Evolutionary conservation across 2,329 filamentous ascomycete species (phyloP), one percentile per base, ranked within the genome.

Genomic region (Neonectria magnoliae): DNA sequence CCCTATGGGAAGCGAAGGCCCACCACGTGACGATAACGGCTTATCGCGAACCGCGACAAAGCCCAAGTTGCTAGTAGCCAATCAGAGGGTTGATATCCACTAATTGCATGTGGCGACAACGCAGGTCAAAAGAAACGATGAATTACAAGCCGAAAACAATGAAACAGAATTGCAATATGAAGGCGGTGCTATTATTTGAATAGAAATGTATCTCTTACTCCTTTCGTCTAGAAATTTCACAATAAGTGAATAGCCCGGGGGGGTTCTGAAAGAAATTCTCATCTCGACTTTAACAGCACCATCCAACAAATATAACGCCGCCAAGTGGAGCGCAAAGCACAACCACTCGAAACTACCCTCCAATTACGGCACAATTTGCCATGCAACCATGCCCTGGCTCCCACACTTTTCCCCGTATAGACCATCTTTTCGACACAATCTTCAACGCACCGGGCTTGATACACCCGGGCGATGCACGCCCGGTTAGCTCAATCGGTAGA

Each of bases 401-500:
- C 16, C 59, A 53, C 59, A 29, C 44, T 36, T 33, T 62, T 33
- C 59, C 18, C 45, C 31, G 53, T 22, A 47, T 52, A 50, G 4
- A 16, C 38, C 29, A 20, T 11, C 5, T 38, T 44, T 53, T 60
- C 16, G 9, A 18, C 11, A 3, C 4, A 5, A 4, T 20, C 29
- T 31, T 20, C 47, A 57, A 47, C 47, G 53, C 31, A 47, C 18
- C 41, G 53, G 50, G 55, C 42, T 42, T 42, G n/a, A 50, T 27
- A 42, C 25, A 81, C 80, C 81, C 82, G 84, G 85, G 84, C 82
- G 81, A 84, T 77, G 78, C 78, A 78, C 58, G 69, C 69, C 69
- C 68, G 73, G 71, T 72, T 75, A 75, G 71, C 70, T 76, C 70
- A 75, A 75, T 76, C 68, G 71, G 73, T 88, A 90, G 87, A 90